Base-by-base conservation (phyloP, 345 rosid species). In the Citrus cavaleriei region DNA sequence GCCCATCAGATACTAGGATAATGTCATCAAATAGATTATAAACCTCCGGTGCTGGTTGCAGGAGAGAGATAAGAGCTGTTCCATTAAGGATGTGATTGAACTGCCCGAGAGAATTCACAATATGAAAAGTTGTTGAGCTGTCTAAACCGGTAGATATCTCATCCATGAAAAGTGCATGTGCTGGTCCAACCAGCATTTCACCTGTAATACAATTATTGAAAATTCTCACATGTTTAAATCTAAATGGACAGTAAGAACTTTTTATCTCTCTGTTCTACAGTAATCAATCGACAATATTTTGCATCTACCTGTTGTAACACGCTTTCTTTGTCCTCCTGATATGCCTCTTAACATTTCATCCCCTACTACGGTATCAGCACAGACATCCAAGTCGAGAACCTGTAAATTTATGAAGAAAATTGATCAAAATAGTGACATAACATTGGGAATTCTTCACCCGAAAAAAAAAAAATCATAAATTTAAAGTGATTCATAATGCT, bases 71-170 rank as follows among this genome's bases (percentile, higher is more conserved):
- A 66, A 90, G 70, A 46, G 91, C 85, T 22, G 98, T 92, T 78
- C 88, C 93, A n/a, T 87, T 79, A 13, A 90, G 73, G 77, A 91
- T 85, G 75, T 92, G 97, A 81, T 85, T 83, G 38, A 68, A 61
- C 73, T 94, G 93, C 87, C 78, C 90, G 27, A 94, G 79, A 12
- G 93, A 89, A 55, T 92, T 94, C 76, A 91, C 97, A 61, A 94
- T 90, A 70, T 91, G 93, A 63, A 72, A 92, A 24, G 98, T 90
- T 4, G 95, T 94, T 34, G 98, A 89, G 76, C 92, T 94, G 79
- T 94, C 92, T 70, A 94, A 82, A 32, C 97, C 97, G 10, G 93
- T 92, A 6, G 98, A 91, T 76, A 91, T 91, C 83, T 90, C 94
- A 77, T 89, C 92, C 94, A 92, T 92, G 73, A 88, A 86, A 60